Base-by-base conservation (phyloP, 176 grass and related monocot genomes). In the Ampelocalamus luodianensis region DNA sequence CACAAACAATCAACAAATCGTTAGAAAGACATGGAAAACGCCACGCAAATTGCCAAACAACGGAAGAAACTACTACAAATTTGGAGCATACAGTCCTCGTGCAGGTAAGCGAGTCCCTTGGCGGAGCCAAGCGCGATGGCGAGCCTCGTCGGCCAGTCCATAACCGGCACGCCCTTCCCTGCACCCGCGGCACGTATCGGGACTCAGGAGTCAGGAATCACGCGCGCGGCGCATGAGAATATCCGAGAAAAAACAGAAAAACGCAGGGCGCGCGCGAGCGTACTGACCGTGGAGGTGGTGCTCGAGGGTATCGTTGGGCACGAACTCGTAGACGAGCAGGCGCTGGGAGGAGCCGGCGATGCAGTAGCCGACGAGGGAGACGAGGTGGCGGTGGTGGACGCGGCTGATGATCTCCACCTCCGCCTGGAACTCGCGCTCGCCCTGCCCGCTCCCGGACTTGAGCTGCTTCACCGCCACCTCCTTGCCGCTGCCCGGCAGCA, bases 371-470 rank as follows among this genome's bases (percentile, higher is more conserved):
- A 99, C 96, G 45, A 99, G 96, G 40, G 96, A 91, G 56, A 99
- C 96, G 78, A 99, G 91, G 86, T 99, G 91, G 14, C 96, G 88
- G 68, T 99, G 96, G 83, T 99, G 96, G 60, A 99, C 96, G 43
- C 96, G 85, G 84, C 96, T 99, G 86, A 99, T 99, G 85, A 99
- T 99, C 63, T 99, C 96, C 6, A 99, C 96, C 89, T 99, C 96
- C 1, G 96, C 91, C 80, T 99, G 96, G 90, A 99, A 99, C 90
- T 99, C 96, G 68, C 93, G 92, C 91, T 98, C 96, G 12, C 96
- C 93, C 76, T 96, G 96, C 67, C 96, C 96, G 55, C 96, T 99
- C 18, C 96, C 96, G 60, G 91, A 64, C 81, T 99, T 99, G 85
- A 96, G 91, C 84, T 92, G 93, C 91, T 99, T 99, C 80, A 99